A percentile compares a stretch with the other conserved stretches of the same genome.
Evolutionary conservation across 2,329 filamentous ascomycete species (phyloP).

Genomic region (Diaporthe australafricana): DNA sequence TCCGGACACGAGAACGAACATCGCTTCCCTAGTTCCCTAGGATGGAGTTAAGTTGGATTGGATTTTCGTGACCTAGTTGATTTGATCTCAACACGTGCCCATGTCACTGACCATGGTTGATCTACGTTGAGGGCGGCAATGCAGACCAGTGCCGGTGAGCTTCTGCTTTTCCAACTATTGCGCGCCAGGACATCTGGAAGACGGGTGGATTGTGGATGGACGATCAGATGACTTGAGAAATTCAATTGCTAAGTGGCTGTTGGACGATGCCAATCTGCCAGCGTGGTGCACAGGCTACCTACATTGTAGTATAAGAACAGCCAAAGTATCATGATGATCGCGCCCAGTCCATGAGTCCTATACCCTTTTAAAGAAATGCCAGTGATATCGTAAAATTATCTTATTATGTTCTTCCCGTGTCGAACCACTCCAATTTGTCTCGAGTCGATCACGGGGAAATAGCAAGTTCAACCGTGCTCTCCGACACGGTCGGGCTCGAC

Average conservation of each 20-base stretch:
- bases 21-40: too few species aligned
- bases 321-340: background rate
- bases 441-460: background rate
- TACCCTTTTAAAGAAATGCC: background rate
- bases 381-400: background rate
- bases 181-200: too few species aligned
- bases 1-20: too few species aligned
- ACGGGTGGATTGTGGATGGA: background rate
- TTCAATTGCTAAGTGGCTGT: background rate
- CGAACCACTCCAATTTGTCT: background rate
- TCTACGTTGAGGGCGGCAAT: too few species aligned
- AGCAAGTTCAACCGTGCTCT: conserved; percentile 21
- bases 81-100: too few species aligned
- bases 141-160: too few species aligned
- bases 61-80: too few species aligned
- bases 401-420: background rate
- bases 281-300: background rate
- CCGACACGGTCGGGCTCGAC: conserved; percentile 30
- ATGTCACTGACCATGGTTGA: too few species aligned
- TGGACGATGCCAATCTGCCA: conserved; percentile 19
- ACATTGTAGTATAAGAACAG: background rate
- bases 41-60: too few species aligned
- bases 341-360: background rate
- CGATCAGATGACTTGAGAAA: background rate
- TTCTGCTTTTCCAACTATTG: too few species aligned